phyloP scores from a whole-genome alignment of 108 stramenopile species.

The Conticribra guillardii region DNA sequence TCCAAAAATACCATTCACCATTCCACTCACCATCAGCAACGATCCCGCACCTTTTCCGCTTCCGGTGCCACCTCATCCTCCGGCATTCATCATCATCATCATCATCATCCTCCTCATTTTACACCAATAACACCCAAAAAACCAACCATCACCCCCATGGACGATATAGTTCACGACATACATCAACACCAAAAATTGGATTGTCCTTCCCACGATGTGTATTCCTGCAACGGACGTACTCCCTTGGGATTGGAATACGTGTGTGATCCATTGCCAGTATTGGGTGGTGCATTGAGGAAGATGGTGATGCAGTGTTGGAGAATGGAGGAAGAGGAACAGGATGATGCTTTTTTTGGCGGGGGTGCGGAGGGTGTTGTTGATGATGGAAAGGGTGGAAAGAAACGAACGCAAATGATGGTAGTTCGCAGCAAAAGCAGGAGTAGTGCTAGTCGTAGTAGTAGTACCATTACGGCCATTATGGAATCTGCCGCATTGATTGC shows the following conservation, averaged over 20 bases:
- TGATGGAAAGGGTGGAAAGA: too few species aligned
- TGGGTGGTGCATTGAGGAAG: conserved; percentile 23
- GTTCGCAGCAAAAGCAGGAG: conserved; percentile 1
- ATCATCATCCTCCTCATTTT: not conserved
- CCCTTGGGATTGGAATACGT: conserved; percentile 47
- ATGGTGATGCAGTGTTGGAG: not conserved
- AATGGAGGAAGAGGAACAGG: conserved; percentile 1
- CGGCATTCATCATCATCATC: too few species aligned
- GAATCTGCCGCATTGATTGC: conserved; percentile 31
- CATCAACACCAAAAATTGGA: conserved; percentile 41
- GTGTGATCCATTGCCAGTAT: conserved; percentile 43
- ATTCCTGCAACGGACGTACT: conserved; percentile 44
- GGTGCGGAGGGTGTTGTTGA: too few species aligned
- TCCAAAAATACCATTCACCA: not conserved
- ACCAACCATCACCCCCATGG: conserved; percentile 7
- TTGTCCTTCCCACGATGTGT: conserved; percentile 32
- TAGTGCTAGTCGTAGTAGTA: not conserved
- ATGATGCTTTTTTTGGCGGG: not conserved
- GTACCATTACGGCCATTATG: conserved; percentile 10
- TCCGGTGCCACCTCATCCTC: too few species aligned
- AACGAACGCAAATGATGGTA: too few species aligned
- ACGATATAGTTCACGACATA: conserved; percentile 43
- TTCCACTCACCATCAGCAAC: not conserved
- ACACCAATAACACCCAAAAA: conserved; percentile 1
- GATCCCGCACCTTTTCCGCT: too few species aligned